Conservation (phyloP, 257 asterid genomes). For the Solanum phureja region DNA sequence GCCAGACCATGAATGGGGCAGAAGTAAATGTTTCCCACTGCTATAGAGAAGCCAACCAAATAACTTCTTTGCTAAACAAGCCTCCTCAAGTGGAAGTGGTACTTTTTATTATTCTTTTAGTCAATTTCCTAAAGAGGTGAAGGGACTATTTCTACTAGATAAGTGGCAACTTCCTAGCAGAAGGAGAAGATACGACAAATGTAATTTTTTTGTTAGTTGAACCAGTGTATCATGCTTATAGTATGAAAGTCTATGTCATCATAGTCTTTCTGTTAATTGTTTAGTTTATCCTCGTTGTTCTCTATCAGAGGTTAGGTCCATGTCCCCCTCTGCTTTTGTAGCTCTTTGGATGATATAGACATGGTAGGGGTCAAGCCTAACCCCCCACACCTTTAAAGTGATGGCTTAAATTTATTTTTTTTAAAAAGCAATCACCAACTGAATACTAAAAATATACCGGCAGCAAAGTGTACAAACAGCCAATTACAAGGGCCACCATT, state of each 20-base stretch:
- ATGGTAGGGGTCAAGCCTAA: neutral
- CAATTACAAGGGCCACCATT: neutral
- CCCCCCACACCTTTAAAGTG: neutral
- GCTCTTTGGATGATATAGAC: neutral
- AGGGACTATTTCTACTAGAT: neutral
- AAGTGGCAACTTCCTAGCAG: neutral
- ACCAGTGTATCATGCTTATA: neutral
- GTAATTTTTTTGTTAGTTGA: neutral
- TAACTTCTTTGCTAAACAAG: neutral
- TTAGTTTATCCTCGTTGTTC: neutral
- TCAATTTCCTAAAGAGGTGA: neutral
- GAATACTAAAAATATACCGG: neutral
- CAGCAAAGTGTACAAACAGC: neutral
- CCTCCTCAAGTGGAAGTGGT: neutral
- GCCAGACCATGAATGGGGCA: no score
- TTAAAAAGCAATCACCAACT: neutral
- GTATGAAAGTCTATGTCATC: neutral
- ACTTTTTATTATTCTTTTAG: no score
- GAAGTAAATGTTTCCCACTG: no score
- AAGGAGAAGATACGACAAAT: neutral
- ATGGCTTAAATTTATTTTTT: neutral
- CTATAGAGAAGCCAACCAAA: no score
- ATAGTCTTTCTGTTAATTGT: neutral
- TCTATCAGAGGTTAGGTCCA: neutral
- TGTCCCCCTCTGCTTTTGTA: neutral